Base-by-base conservation (phyloP, 2,329 filamentous ascomycete genomes). In the Aspergillus tanneri region DNA sequence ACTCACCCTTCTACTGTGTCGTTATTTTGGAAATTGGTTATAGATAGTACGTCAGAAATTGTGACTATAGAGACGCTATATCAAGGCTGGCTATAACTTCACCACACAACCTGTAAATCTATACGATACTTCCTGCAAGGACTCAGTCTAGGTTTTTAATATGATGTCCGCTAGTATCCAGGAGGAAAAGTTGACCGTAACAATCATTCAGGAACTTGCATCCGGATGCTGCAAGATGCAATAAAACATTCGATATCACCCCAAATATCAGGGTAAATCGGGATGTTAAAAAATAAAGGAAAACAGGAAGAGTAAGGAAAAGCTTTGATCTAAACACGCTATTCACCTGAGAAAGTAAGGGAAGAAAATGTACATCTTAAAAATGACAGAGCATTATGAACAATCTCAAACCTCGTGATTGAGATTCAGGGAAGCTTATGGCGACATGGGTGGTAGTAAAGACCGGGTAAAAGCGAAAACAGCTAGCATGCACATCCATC, bases 401-500 rank as follows among this genome's bases (percentile, higher is more conserved):
- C 59, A 59, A 55, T 57, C 62, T 62, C 64, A 60, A 61, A 52
- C 49, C 38, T 58, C 54, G 50, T 60, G 40, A 61, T 66, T 59
- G 58, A 57, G 56, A 53, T 53, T 41, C 35, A 38, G 42, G 49
- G 35, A 35, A 36, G 38, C 38, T 50, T 24, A 43, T 48, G 34
- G 40, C 43, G 43, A 41, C 22, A 41, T 36, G 45, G 38, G 36
- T 36, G 55, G 52, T 39, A 51, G 43, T 37, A 23, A 41, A 36
- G 43, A 46, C 34, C 47, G 44, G 49, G 40, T 39, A 39, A 41
- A 46, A 30, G 38, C n/a, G n/a, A 46, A 43, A 53, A 25, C 36
- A 46, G 52, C 50, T 39, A 88, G 73, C 85, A 88, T 40, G 83
- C 75, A 69, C 87, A 91, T 49, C 85, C 84, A 53, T 90, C 86